phyloP scores from a whole-genome alignment of 495 filamentous ascomycete species.

The Penicillium manginii region DNA sequence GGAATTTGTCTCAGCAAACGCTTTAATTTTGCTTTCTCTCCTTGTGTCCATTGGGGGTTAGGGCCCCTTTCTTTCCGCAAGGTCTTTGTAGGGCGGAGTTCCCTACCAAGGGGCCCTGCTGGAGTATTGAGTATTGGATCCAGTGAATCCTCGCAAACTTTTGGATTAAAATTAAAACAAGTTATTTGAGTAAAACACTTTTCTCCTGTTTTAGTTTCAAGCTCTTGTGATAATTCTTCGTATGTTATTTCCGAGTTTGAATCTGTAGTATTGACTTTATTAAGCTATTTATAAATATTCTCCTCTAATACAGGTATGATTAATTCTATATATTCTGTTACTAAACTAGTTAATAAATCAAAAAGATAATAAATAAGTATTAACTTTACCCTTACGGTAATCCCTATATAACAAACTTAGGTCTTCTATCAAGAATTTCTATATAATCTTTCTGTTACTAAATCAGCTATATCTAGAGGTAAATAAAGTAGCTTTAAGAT shows the following conservation, averaged over 20 bases:
- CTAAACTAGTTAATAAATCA: not conserved
- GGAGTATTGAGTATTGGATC: not conserved
- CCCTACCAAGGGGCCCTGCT: not conserved
- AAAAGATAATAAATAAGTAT: not conserved
- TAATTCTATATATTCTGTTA: not conserved
- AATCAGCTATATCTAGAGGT: not conserved
- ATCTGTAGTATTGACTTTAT: not conserved
- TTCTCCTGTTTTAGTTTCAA: not conserved
- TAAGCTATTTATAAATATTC: not conserved
- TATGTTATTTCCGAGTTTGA: not conserved
- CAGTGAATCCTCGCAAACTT: not conserved
- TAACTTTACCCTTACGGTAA: not conserved
- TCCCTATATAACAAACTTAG: not conserved
- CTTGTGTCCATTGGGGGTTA: not conserved
- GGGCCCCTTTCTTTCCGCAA: not conserved
- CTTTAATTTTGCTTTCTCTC: conserved; percentile 1
- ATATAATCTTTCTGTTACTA: not conserved
- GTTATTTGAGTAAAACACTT: not conserved
- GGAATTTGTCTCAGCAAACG: not conserved
- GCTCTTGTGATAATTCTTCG: not conserved
- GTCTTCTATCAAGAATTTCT: not conserved
- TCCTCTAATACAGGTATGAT: not conserved
- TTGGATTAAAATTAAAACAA: not conserved
- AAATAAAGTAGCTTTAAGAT: not conserved
- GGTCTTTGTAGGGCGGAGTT: not conserved